phyloP scores from a whole-genome alignment of 2,329 filamentous ascomycete genomes.

The Cordyceps cicadae region DNA sequence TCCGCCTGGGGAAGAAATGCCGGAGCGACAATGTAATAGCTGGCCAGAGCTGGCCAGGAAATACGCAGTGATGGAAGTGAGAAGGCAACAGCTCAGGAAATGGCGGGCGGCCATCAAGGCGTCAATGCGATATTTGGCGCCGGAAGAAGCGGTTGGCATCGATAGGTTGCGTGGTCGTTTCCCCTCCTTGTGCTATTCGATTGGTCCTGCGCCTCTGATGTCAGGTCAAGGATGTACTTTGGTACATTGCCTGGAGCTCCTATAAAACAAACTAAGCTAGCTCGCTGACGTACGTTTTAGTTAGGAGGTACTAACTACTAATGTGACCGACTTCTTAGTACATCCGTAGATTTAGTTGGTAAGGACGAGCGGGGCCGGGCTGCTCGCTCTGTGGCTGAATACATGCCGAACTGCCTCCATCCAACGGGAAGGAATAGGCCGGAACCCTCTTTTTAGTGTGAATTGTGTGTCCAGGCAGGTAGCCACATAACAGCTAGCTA shows the following conservation, averaged over 20 bases:
- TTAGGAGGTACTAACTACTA: too few relatives aligned
- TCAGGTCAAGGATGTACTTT: too few relatives aligned
- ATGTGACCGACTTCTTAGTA: too few relatives aligned
- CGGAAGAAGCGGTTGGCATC: constrained; percentile 8
- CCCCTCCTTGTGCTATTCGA: background rate
- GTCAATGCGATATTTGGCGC: background rate
- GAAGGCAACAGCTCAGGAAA: background rate
- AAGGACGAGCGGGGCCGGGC: background rate
- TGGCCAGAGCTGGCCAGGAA: background rate
- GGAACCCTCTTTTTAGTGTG: background rate
- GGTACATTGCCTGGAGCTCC: background rate
- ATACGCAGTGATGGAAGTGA: background rate
- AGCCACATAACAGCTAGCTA: background rate
- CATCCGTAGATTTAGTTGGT: too few relatives aligned
- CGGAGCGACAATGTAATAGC: background rate
- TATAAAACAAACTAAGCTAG: too few relatives aligned
- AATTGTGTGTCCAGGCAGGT: background rate
- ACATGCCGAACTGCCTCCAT: too few relatives aligned
- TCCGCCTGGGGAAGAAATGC: background rate
- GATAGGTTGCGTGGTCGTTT: background rate
- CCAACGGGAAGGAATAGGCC: background rate
- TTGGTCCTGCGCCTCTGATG: background rate
- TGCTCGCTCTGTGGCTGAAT: background rate
- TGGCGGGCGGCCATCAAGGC: background rate
- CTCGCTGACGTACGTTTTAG: too few relatives aligned